Evolutionary conservation across 2,329 filamentous ascomycete genomes (phyloP).

Genomic region (Fusarium hostae): DNA sequence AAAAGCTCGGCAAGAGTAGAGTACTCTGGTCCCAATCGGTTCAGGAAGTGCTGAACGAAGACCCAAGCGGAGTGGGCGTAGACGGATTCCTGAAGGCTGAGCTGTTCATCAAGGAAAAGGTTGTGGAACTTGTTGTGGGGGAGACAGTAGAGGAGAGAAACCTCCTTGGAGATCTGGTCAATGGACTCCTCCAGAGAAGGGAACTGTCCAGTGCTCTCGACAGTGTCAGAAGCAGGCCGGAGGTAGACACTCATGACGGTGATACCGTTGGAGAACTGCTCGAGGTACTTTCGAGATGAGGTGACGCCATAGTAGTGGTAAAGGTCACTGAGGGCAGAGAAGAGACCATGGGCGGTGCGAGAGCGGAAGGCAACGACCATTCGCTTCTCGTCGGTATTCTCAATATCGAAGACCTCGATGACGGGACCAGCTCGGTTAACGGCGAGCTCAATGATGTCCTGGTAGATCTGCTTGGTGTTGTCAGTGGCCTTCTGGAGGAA

Average conservation of each 20-base stretch:
- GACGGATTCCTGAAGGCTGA: conserved; percentile 95
- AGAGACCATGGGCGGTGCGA: conserved; percentile 89
- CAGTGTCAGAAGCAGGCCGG: conserved; percentile 71
- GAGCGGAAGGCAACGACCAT: conserved; percentile 95
- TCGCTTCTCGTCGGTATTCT: conserved; percentile 90
- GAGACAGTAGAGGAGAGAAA: conserved; percentile 96
- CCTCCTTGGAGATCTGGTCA: conserved; percentile 98
- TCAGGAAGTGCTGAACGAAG: conserved; percentile 97
- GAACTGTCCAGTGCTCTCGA: conserved; percentile 56
- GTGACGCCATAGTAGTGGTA: conserved; percentile 99
- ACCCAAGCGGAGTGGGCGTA: conserved; percentile 98
- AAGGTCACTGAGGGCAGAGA: conserved; percentile 93
- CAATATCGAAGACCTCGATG: conserved; percentile 97
- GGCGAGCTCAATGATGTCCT: conserved; percentile 88
- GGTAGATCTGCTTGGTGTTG: conserved; percentile 96
- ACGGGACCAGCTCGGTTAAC: conserved; percentile 90
- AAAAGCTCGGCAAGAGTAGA: conserved; percentile 84
- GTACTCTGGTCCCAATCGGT: conserved; percentile 93
- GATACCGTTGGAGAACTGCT: conserved; percentile 99
- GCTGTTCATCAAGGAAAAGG: conserved; percentile 84
- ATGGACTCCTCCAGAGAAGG: conserved; percentile 88
- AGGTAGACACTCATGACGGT: conserved; percentile 97
- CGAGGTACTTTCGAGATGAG: conserved; percentile 95
- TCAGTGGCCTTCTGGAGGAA: conserved; percentile 96
- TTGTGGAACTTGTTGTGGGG: conserved; percentile 96